A percentile compares a stretch with the other conserved stretches of the same genome.
Evolutionary conservation across 148 eudicot species (phyloP).

Genomic region (Persicaria maculosa): DNA sequence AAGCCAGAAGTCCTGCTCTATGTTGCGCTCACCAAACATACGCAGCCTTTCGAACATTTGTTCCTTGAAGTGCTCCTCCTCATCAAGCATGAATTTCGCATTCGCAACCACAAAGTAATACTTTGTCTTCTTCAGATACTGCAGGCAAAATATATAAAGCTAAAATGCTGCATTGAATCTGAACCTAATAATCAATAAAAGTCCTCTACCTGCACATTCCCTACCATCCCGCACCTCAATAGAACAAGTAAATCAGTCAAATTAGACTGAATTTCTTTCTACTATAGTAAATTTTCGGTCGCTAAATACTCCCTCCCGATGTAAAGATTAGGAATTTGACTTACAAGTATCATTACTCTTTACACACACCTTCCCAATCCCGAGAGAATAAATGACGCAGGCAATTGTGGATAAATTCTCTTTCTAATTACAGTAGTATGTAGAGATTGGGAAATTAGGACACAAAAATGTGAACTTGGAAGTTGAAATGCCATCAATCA

Average conservation of each 20-base stretch:
- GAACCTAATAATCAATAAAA: neutral
- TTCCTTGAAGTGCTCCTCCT: conserved; percentile 95
- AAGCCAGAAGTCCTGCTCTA: conserved; percentile 93
- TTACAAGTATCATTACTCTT: no score
- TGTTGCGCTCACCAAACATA: conserved; percentile 47
- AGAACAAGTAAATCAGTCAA: no score
- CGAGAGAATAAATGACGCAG: no score
- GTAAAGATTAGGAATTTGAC: no score
- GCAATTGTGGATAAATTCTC: no score
- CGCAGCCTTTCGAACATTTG: conserved; percentile 70
- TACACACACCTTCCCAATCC: neutral
- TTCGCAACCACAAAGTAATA: conserved; percentile 89
- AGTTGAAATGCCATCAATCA: neutral
- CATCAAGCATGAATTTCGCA: conserved; percentile 99
- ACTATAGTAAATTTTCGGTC: no score
- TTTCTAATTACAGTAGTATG: no score
- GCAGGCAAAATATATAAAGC: neutral
- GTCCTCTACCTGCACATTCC: neutral
- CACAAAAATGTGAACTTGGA: no score
- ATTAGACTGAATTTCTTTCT: no score
- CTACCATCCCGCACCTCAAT: no score
- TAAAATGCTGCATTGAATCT: neutral
- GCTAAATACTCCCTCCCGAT: no score
- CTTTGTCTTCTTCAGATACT: conserved; percentile 34
- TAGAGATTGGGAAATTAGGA: no score